Percentiles rank a stretch among this genome's conserved stretches.
Conservation (phyloP, 495 filamentous ascomycete genomes). For the Talaromyces thailandensis region DNA sequence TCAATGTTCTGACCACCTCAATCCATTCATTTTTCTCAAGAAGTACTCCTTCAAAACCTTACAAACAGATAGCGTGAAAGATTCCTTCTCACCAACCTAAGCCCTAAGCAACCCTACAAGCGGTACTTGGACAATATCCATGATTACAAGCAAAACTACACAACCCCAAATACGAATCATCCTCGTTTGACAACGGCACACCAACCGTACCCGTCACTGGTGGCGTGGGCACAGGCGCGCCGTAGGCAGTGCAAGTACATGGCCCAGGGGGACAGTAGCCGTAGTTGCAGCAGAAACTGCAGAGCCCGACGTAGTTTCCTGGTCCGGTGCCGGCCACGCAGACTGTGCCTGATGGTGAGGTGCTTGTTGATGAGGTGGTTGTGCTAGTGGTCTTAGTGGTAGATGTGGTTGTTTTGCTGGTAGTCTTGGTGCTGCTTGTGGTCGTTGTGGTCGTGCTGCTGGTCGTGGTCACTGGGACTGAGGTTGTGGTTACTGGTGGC, state of each 20-base stretch:
- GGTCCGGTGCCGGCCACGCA: conserved; percentile 11
- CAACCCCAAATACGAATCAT: conserved; percentile 11
- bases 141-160: conserved; percentile 15
- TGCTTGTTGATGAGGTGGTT: neutral
- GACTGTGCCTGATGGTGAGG: conserved; percentile 1
- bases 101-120: conserved; percentile 6
- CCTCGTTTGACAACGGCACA: conserved; percentile 7
- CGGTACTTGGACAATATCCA: conserved; percentile 12
- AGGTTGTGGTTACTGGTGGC: conserved; percentile 13
- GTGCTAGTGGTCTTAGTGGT: neutral
- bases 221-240: conserved; percentile 9
- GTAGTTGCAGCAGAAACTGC: conserved; percentile 12
- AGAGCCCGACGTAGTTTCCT: conserved; percentile 14
- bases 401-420: conserved; percentile 10
- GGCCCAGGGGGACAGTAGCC: conserved; percentile 12
- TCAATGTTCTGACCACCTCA: neutral
- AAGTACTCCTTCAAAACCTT: no score
- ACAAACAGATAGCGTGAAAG: neutral
- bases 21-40: neutral
- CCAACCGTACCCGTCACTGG: conserved; percentile 6
- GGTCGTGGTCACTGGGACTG: neutral
- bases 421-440: conserved; percentile 8
- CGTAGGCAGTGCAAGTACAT: conserved; percentile 11
- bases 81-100: neutral
- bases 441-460: neutral